Base-by-base conservation (phyloP, 2,329 filamentous ascomycete species). In the Aspergillus phoenicis region DNA sequence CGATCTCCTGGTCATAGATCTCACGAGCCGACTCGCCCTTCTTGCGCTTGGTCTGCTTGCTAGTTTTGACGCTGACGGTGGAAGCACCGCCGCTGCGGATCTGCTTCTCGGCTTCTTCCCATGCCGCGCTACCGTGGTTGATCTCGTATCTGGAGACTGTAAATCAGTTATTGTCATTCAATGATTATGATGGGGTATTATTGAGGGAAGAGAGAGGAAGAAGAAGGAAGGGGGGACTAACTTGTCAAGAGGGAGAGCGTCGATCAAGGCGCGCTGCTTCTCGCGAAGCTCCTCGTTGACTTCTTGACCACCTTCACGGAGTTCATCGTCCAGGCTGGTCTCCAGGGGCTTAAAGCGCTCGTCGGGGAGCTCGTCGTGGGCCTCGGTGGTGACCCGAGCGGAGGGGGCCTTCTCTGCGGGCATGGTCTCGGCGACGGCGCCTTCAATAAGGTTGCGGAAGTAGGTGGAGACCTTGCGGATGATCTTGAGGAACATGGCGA, bases 401-500 rank as follows among this genome's bases (percentile, higher is more conserved):
- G 66, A 60, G 59, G 78, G 75, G 10, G 74, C 70, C 57, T 85
- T 82, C 2, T 83, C 76, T 48, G 81, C 79, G 3, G 89, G 89
- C 69, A 93, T 80, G 51, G 86, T 82, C 1, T 87, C 85, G 59
- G 87, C 88, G 10, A 89, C 88, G 0, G 91, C 92, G 3, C 86
- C 87, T 45, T 92, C 86, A 2, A 97, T 84, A 0, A 98, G 78
- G 3, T 83, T 81, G 33, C 88, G 86, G 78, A 99, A 95, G 73
- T 93, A 86, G 2, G 85, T 83, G 2, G 90, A 90, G 41, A 97
- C 85, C 80, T 98, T 98, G 66, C 93, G 87, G 62, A 97, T 84
- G 62, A 97, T 90, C 82, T 99, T 99, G 75, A 97, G 91, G 77
- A 99, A 98, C 90, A 98, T 96, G 62, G 94, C 93, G 64, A 99